These are phyloP conservation scores for Kokia cookei DNA, from an alignment of 441 rosid species.

Conservation along the genomic window DNA sequence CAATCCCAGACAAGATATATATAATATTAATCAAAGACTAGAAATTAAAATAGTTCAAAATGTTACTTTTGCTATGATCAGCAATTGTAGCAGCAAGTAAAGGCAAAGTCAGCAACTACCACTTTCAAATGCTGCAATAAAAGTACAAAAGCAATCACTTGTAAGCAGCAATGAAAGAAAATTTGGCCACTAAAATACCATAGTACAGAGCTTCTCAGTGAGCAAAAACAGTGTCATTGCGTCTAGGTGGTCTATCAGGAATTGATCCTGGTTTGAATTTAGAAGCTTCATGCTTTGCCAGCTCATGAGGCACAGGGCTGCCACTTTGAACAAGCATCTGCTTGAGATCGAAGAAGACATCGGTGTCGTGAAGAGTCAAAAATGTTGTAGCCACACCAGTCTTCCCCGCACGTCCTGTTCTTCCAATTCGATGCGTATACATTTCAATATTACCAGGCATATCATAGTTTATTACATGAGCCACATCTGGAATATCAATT, in stretches of 20 bases:
- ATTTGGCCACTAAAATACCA: slow-evolving; percentile 8
- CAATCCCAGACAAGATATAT: neutral
- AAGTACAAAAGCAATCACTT: neutral
- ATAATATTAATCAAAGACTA: neutral
- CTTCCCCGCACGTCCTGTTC: slow-evolving; percentile 98
- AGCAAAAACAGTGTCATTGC: slow-evolving; percentile 67
- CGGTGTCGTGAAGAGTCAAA: slow-evolving; percentile 51
- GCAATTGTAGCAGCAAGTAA: neutral
- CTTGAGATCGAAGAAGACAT: slow-evolving; percentile 73
- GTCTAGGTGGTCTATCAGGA: slow-evolving; percentile 74
- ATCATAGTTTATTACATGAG: slow-evolving; percentile 88
- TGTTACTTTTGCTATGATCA: neutral
- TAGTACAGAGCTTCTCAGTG: slow-evolving; percentile 27
- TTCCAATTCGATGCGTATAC: slow-evolving; percentile 94
- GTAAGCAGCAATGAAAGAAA: neutral
- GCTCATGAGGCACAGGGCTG: slow-evolving; percentile 67
- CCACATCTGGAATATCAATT: slow-evolving; percentile 94
- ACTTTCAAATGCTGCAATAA: neutral
- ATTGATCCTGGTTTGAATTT: slow-evolving; percentile 69
- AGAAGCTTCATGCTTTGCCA: slow-evolving; percentile 77
- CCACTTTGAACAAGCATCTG: slow-evolving; percentile 73
- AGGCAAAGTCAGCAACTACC: neutral
- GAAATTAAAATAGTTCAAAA: neutral
- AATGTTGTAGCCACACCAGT: slow-evolving; percentile 88
- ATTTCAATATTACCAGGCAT: slow-evolving; percentile 86